Base-by-base conservation (phyloP, 345 rosid species). In the Sisymbrium irio region DNA sequence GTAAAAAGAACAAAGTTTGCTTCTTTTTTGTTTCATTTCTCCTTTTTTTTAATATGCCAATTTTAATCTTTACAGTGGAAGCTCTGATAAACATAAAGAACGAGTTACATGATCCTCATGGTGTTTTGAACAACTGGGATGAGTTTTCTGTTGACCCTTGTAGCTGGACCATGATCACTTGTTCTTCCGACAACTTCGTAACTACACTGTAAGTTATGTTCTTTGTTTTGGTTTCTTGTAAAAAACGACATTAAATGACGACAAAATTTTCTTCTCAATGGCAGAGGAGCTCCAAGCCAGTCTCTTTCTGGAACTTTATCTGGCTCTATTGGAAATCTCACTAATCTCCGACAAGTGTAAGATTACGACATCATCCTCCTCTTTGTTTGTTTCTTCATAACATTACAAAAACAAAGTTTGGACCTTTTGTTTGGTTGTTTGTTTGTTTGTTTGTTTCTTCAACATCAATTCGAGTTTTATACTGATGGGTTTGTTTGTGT, bases 91-190 rank as follows among this genome's bases (percentile, higher is more conserved):
- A 82, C 58, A 74, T 91, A 67, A 84, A 69, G 69, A 82, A 74
- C 45, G 83, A 72, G 19, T 75, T 91, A 79, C 72, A 81, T 51
- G 98, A 93, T 74, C 94, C 95, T 3, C 90, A 86, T 71, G 97
- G 96, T n/a, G 92, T 88, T 35, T 73, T 93, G 59, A 89, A 81
- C 85, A 89, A 89, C 83, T 93, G 98, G 97, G 97, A 93, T 69
- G 94, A 84, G 66, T 86, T 87, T 55, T 91, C 97, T 44, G 97
- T 93, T 67, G 98, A 93, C 85, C 98, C 98, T 28, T 93, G 98
- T 74, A 93, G 96, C 64, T 93, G 98, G 98, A 91, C 96, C 17
- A 88, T 93, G 97, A 78, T 93, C 79, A 80, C 90, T 83, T 93
- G 97, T 60, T 93, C 97, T 36, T 7, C 84, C 15, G 98, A 86